Evolutionary conservation across 441 rosid genomes (phyloP).

Genomic region (Melastoma candidum): DNA sequence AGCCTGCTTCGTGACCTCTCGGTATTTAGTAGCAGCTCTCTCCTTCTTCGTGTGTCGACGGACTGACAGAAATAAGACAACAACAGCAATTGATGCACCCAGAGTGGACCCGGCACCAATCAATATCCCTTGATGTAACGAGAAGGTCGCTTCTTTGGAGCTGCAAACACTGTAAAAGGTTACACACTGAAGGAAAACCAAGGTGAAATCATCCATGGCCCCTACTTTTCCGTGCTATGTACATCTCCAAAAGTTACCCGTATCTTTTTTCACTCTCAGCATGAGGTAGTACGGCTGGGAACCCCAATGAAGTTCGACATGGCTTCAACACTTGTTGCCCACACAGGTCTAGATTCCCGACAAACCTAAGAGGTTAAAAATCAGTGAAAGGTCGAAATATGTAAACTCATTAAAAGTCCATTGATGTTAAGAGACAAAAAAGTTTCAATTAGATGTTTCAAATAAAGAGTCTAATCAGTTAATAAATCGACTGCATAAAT

Average conservation of each 20-base stretch:
- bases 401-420: not conserved
- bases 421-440: not conserved
- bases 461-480: not conserved
- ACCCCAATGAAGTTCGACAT: constrained; percentile 87
- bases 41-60: constrained; percentile 84
- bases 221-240: not conserved
- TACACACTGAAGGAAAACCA: not conserved
- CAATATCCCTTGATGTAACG: constrained; percentile 72
- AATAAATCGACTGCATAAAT: too few species aligned
- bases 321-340: constrained; percentile 87
- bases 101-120: constrained; percentile 71
- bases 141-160: constrained; percentile 54
- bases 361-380: constrained; percentile 36
- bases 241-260: constrained; percentile 37
- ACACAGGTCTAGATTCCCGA: constrained; percentile 81
- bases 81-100: constrained; percentile 56
- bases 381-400: constrained; percentile 3
- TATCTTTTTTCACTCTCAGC: constrained; percentile 67
- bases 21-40: constrained; percentile 74
- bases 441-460: not conserved
- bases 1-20: constrained; percentile 81
- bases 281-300: constrained; percentile 92
- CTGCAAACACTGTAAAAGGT: constrained; percentile 24
- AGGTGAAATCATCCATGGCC: not conserved
- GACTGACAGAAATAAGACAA: constrained; percentile 66